These are phyloP conservation scores for Fusarium avenaceum DNA, from an alignment of 2,329 filamentous ascomycete species.

Conservation along the genomic window DNA sequence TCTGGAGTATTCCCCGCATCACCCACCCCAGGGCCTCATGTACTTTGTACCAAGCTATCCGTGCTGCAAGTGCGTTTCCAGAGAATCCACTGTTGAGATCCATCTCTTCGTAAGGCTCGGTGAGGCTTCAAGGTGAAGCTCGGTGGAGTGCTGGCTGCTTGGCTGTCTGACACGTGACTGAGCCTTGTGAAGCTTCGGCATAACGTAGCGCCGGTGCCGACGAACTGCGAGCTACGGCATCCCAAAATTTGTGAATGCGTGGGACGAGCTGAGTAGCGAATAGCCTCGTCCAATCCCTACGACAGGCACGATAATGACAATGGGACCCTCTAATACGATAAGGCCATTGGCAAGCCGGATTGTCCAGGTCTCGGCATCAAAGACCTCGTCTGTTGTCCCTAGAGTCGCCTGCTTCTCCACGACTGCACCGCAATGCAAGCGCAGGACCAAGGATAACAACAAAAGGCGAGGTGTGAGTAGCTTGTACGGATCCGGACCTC, in stretches of 20 bases:
- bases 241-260: slow-evolving; percentile 44
- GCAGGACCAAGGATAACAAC: slow-evolving; percentile 78
- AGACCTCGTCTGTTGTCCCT: slow-evolving; percentile 21
- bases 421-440: slow-evolving; percentile 63
- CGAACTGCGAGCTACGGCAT: slow-evolving; percentile 17
- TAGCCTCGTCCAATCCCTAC: slow-evolving; percentile 36
- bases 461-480: slow-evolving; percentile 84
- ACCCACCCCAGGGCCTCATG: slow-evolving; percentile 42
- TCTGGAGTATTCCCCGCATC: slow-evolving; percentile 50
- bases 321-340: slow-evolving; percentile 50
- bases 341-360: slow-evolving; percentile 49
- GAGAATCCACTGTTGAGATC: slow-evolving; percentile 41
- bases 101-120: slow-evolving; percentile 41
- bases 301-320: slow-evolving; percentile 44
- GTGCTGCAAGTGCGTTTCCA: slow-evolving; percentile 50
- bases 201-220: slow-evolving; percentile 36
- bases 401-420: slow-evolving; percentile 64
- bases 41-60: slow-evolving; percentile 50
- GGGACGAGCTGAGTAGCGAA: slow-evolving; percentile 39
- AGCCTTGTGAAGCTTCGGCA: neutral
- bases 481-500: slow-evolving; percentile 80
- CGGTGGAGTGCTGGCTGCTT: slow-evolving; percentile 10
- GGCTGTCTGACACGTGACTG: slow-evolving; percentile 14
- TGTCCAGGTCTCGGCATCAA: slow-evolving; percentile 33
- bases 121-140: slow-evolving; percentile 26